phyloP scores from a whole-genome alignment of 2,329 filamentous ascomycete genomes.

The Diaporthe longicolla region DNA sequence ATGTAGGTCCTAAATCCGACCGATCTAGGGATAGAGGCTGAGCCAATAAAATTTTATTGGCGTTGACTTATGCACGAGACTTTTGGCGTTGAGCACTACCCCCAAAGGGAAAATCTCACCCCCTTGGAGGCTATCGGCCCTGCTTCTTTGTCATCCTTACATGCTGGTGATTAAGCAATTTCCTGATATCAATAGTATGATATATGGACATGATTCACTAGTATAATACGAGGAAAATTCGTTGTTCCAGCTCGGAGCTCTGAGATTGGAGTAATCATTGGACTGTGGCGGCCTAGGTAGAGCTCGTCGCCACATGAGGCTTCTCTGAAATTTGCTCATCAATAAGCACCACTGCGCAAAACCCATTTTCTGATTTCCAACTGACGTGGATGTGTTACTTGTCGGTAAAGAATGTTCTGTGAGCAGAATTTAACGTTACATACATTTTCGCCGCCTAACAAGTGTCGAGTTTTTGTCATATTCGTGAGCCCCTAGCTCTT shows the following conservation, averaged over 20 bases:
- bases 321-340: background rate
- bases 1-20: background rate
- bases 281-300: no score
- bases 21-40: background rate
- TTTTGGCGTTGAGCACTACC: conserved; percentile 14
- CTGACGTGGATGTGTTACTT: background rate
- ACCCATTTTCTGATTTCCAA: background rate
- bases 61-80: conserved; percentile 11
- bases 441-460: background rate
- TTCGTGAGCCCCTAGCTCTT: background rate
- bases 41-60: background rate
- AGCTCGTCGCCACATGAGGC: background rate
- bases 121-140: background rate
- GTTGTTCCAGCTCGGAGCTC: background rate
- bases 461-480: background rate
- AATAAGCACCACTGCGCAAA: background rate
- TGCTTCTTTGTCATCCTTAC: conserved; percentile 4
- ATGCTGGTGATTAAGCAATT: background rate
- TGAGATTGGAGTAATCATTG: background rate
- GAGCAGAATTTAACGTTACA: background rate
- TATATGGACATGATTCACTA: background rate
- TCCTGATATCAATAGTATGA: background rate
- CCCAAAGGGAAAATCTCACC: conserved; percentile 1
- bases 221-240: background rate
- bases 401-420: background rate